phyloP scores from a whole-genome alignment of 257 asterid species.

The Hygrophila difformis region DNA sequence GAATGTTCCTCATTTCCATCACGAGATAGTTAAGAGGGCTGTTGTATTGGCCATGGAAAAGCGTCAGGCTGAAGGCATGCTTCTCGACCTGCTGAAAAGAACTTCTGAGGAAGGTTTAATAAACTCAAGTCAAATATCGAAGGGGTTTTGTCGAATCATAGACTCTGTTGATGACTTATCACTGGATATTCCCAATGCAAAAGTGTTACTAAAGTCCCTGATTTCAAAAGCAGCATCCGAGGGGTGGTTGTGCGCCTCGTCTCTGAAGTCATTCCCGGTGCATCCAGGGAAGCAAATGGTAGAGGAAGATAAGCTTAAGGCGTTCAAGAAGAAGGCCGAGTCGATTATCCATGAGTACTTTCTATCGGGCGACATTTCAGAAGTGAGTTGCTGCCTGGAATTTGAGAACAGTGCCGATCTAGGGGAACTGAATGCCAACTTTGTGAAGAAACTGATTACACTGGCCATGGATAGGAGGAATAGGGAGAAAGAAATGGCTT shows the following conservation, averaged over 20 bases:
- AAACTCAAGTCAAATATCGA: slow-evolving; percentile 79
- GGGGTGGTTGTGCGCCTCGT: slow-evolving; percentile 87
- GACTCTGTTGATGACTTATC: slow-evolving; percentile 69
- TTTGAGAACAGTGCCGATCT: slow-evolving; percentile 36
- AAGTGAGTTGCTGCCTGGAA: slow-evolving; percentile 66
- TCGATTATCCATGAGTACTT: slow-evolving; percentile 76
- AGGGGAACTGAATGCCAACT: slow-evolving; percentile 59
- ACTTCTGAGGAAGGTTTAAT: slow-evolving; percentile 66
- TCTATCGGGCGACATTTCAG: slow-evolving; percentile 67
- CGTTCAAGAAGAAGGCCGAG: slow-evolving; percentile 58
- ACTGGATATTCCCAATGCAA: slow-evolving; percentile 79
- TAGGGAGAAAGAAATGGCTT: slow-evolving; percentile 95
- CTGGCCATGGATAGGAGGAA: slow-evolving; percentile 91
- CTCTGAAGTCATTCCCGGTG: slow-evolving; percentile 44
- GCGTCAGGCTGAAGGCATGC: slow-evolving; percentile 38
- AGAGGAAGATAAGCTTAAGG: slow-evolving; percentile 42
- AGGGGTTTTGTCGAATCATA: slow-evolving; percentile 71
- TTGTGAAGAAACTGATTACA: slow-evolving; percentile 70
- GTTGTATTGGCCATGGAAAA: slow-evolving; percentile 83
- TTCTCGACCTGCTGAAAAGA: slow-evolving; percentile 54
- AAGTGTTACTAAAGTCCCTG: slow-evolving; percentile 49
- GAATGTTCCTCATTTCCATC: slow-evolving; percentile 80
- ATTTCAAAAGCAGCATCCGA: slow-evolving; percentile 86
- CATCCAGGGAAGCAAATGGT: slow-evolving; percentile 36
- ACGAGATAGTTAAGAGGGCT: slow-evolving; percentile 85